Conservation (phyloP, 345 rosid species). For the Euphorbia lathyris region DNA sequence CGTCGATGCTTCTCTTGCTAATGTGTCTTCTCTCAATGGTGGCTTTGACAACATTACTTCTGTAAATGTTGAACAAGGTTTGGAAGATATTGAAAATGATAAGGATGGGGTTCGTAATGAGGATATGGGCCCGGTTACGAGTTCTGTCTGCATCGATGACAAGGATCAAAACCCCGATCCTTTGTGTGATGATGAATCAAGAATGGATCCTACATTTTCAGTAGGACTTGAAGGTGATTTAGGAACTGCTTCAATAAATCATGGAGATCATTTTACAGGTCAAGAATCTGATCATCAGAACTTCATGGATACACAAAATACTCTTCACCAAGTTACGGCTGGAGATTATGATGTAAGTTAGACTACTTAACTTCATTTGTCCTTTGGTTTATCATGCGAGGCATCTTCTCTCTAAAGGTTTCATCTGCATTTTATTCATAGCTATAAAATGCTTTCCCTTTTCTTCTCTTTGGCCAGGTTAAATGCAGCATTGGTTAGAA, state of each 20-base stretch:
- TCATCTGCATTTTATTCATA: neutral
- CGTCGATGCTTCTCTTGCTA: slow-evolving; percentile 19
- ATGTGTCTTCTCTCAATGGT: slow-evolving; percentile 26
- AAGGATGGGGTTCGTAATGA: slow-evolving; percentile 24
- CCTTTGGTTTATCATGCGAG: slow-evolving; percentile 7
- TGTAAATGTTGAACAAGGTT: slow-evolving; percentile 37
- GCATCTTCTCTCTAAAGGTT: slow-evolving; percentile 5
- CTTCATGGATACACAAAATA: slow-evolving; percentile 32
- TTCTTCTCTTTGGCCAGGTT: neutral
- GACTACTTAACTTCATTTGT: neutral
- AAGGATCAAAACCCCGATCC: slow-evolving; percentile 23
- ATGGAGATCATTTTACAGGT: slow-evolving; percentile 22
- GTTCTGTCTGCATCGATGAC: slow-evolving; percentile 33
- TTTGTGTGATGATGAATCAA: slow-evolving; percentile 34
- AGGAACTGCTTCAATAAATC: slow-evolving; percentile 20
- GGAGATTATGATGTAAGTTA: slow-evolving; percentile 50
- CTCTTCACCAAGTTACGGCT: slow-evolving; percentile 26
- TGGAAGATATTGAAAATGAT: slow-evolving; percentile 26
- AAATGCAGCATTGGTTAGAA: no score
- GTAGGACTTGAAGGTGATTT: slow-evolving; percentile 25
- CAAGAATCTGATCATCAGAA: slow-evolving; percentile 37
- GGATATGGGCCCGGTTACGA: slow-evolving; percentile 31
- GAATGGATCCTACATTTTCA: slow-evolving; percentile 21
- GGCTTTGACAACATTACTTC: slow-evolving; percentile 26
- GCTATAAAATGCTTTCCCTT: neutral